Evolutionary conservation across 2,329 filamentous ascomycete species (phyloP), one percentile per base, ranked within the genome.

Genomic region (Grosmannia clavigera): DNA sequence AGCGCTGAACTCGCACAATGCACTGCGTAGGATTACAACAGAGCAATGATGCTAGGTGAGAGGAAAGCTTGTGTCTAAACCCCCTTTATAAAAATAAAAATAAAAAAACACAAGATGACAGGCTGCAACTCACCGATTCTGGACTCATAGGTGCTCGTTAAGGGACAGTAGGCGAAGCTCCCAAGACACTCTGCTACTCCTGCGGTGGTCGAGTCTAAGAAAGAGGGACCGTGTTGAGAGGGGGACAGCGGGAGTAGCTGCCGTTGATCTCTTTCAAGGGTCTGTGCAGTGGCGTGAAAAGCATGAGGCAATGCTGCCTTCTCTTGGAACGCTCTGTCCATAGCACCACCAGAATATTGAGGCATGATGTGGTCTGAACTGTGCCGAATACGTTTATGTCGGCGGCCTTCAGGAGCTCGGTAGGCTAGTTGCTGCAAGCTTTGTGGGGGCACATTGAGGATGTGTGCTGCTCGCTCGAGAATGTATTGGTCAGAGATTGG

Each of bases 141-240:
- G 50, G 71, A 62, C 31, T 71, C 71, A 64, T 69, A 70, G 27
- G 67, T 64, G 52, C 69, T 67, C 59, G 19, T 29, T n/a, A 72
- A 68, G 35, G 69, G 64, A 60, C 73, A 76, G 58, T 72, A 61
- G 33, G 68, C 63, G 48, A 74, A 69, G 61, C 66, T 70, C 35
- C 68, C 63, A 25, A 75, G 62, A 57, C 68, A 73, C 25, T 71
- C 67, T 54, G 69, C 67, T 46, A 74, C 55, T 35, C 71, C 67
- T 51, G 69, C 61, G 52, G 67, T 61, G 5, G 67, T 68, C 65
- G 67, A 65, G 35, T 68, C 63, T 27, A 68, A 16, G 5, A 58
- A 40, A 14, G 57, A 58, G 7, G 48, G 14, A 25, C 14, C 25
- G 6, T 22, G 7, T 1, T 6, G 4, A 3, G 48, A 11, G 19